Percentiles rank a stretch among this genome's conserved stretches.
Evolutionary conservation across 371 early-diverging fungal species (phyloP).

Genomic region (Entomophthora muscae): DNA sequence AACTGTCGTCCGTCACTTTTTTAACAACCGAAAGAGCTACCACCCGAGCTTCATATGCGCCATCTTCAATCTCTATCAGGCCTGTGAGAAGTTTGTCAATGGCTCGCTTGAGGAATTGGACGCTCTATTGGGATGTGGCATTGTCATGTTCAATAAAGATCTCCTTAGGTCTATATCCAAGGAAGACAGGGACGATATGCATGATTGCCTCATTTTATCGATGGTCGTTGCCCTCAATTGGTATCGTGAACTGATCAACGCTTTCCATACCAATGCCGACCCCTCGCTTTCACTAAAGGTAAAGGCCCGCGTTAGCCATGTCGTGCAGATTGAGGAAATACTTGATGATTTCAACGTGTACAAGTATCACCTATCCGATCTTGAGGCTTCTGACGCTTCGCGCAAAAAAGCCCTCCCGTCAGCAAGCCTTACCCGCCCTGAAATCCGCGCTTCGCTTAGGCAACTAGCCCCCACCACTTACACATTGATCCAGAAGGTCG

Average conservation of each 20-base stretch:
- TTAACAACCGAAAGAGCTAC: constrained; percentile 10
- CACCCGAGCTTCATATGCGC: constrained; percentile 38
- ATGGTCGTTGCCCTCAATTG: constrained; percentile 16
- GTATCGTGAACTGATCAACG: constrained; percentile 52
- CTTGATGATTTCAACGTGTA: constrained; percentile 20
- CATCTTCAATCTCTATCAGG: constrained; percentile 50
- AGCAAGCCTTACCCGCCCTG: background rate
- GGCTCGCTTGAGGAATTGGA: constrained; percentile 45
- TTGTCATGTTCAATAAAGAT: constrained; percentile 25
- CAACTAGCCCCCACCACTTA: background rate
- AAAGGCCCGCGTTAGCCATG: constrained; percentile 14
- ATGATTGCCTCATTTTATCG: background rate
- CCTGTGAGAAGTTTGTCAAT: constrained; percentile 35
- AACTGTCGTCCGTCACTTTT: constrained; percentile 1
- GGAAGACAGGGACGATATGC: constrained; percentile 17
- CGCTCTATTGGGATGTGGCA: constrained; percentile 49
- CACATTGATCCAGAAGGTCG: background rate
- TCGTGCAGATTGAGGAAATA: constrained; percentile 21
- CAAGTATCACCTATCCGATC: background rate
- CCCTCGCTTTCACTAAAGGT: background rate
- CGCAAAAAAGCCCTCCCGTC: background rate
- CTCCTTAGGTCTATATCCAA: background rate
- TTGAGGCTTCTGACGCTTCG: background rate
- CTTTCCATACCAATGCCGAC: constrained; percentile 19
- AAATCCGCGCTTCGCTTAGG: background rate